phyloP scores from a whole-genome alignment of 1,139 yeast genomes.

The Hanseniaspora sp. region DNA sequence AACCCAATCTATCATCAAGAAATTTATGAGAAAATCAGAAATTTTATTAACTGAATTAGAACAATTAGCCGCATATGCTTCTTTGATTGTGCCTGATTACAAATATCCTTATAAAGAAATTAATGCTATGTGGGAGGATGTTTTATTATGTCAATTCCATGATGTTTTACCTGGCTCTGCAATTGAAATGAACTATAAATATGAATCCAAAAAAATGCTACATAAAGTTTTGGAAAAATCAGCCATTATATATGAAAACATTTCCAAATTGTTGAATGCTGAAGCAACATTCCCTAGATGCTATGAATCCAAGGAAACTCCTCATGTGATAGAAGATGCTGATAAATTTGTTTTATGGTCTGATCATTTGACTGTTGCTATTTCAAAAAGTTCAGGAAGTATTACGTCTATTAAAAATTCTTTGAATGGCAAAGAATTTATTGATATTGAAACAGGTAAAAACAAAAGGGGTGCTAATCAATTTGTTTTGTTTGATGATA shows the following conservation, averaged over 20 bases:
- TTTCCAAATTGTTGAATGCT: background rate
- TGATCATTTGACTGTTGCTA: conserved; percentile 45
- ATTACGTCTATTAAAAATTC: conserved; percentile 56
- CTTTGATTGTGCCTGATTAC: conserved; percentile 33
- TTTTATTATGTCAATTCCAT: conserved; percentile 86
- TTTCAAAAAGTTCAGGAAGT: conserved; percentile 48
- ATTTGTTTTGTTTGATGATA: conserved; percentile 71
- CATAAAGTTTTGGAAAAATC: conserved; percentile 45
- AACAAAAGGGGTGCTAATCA: conserved; percentile 60
- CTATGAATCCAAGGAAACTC: background rate
- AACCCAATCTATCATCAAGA: conserved; percentile 77
- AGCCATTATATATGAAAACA: conserved; percentile 32
- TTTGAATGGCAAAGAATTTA: conserved; percentile 42
- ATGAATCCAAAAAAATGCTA: conserved; percentile 81
- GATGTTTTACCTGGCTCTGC: conserved; percentile 95
- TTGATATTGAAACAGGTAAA: conserved; percentile 45
- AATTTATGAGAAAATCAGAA: conserved; percentile 70
- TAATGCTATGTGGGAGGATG: conserved; percentile 72
- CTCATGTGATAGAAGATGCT: conserved; percentile 16
- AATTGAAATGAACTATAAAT: conserved; percentile 83
- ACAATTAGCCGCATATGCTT: conserved; percentile 48
- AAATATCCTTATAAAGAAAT: conserved; percentile 61
- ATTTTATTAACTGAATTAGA: conserved; percentile 75
- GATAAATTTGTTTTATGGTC: conserved; percentile 40
- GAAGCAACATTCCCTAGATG: background rate